A percentile compares a stretch with the other conserved stretches of the same genome.
Evolutionary conservation across 73 alveolate species (phyloP).

Genomic region (Paramecium primaurelia): DNA sequence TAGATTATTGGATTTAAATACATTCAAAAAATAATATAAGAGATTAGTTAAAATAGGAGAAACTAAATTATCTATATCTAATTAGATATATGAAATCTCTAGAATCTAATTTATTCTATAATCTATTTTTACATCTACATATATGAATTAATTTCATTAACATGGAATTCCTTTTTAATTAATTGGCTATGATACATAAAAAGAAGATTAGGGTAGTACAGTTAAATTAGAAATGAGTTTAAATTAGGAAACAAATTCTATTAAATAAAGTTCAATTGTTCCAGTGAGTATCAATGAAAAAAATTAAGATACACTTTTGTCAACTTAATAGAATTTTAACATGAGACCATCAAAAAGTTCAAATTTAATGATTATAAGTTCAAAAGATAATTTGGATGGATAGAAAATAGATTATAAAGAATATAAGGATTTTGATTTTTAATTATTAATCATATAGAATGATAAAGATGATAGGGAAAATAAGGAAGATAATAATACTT

Average conservation of each 20-base stretch:
- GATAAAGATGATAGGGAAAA: background rate
- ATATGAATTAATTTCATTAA: background rate
- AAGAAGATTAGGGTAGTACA: background rate
- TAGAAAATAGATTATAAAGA: background rate
- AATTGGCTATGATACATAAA: background rate
- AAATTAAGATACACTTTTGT: background rate
- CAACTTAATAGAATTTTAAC: background rate
- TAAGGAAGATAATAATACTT: background rate
- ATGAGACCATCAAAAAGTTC: background rate
- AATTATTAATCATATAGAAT: no score
- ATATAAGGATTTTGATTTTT: background rate
- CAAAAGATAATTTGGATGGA: background rate
- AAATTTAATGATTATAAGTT: background rate
- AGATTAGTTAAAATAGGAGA: background rate
- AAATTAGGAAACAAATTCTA: background rate
- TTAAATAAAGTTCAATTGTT: background rate
- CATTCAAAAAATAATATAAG: background rate
- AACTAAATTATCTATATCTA: background rate
- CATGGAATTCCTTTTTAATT: background rate
- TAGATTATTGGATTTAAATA: background rate
- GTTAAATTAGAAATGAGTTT: background rate
- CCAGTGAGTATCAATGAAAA: background rate
- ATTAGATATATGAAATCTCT: background rate
- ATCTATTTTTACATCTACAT: background rate
- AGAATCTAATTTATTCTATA: background rate